These are phyloP conservation scores for Alopecurus myosuroides DNA, from an alignment of 176 grass and related monocot genomes.

Conservation along the genomic window DNA sequence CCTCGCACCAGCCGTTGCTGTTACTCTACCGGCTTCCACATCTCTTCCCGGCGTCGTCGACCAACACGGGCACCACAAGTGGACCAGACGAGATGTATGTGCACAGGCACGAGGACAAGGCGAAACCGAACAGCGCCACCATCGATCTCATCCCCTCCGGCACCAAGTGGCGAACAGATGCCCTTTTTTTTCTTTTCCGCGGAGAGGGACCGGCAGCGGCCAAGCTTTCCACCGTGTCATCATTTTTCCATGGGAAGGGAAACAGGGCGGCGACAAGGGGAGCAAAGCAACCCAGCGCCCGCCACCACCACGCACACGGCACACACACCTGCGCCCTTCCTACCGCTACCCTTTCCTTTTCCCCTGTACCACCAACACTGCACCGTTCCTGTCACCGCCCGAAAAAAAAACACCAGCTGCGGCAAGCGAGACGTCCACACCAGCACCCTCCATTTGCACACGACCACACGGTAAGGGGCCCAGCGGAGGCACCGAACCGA, in stretches of 20 bases:
- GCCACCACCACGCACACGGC: background rate
- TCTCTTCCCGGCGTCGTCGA: background rate
- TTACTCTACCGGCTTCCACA: background rate
- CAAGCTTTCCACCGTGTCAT: background rate
- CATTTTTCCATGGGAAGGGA: background rate
- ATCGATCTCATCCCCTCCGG: background rate
- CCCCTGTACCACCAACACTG: background rate
- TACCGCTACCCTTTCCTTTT: background rate
- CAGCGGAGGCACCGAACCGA: background rate
- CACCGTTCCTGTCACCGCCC: background rate
- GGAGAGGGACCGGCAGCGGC: background rate
- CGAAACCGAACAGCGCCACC: background rate
- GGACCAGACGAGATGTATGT: background rate
- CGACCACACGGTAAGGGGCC: background rate
- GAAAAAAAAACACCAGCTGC: background rate
- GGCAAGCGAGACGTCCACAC: background rate
- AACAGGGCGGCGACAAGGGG: background rate
- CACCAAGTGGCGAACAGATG: background rate
- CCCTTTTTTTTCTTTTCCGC: background rate
- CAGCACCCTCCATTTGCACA: background rate
- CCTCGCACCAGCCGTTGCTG: background rate
- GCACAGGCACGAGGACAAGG: background rate
- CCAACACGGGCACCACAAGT: background rate
- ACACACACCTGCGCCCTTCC: background rate
- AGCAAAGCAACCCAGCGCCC: background rate